A percentile compares a stretch with the other conserved stretches of the same genome.
Conservation (phyloP, 345 rosid genomes). For the Ceriops decandra region DNA sequence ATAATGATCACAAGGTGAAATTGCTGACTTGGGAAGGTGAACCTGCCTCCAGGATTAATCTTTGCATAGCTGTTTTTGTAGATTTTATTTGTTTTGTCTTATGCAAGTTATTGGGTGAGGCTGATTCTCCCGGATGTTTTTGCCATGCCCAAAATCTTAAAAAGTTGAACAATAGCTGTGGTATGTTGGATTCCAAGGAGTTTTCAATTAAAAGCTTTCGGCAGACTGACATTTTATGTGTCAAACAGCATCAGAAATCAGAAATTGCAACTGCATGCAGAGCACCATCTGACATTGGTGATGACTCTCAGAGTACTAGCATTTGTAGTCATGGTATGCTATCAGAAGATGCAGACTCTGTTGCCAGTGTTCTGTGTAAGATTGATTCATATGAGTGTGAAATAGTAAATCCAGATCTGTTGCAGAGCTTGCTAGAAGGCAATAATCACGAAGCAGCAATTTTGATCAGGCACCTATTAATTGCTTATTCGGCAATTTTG, state of each 20-base stretch:
- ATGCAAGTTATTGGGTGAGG: conserved; percentile 35
- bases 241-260: conserved; percentile 14
- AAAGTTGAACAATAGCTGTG: conserved; percentile 11
- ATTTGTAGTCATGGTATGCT: background rate
- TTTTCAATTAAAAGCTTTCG: conserved; percentile 4
- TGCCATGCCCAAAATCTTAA: conserved; percentile 25
- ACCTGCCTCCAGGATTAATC: conserved; percentile 37
- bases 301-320: conserved; percentile 21
- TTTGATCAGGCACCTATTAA: conserved; percentile 65
- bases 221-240: conserved; percentile 7
- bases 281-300: conserved; percentile 17
- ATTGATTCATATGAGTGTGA: conserved; percentile 29
- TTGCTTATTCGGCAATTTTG: conserved; percentile 65
- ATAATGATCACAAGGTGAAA: conserved; percentile 33
- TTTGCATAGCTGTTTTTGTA: conserved; percentile 34
- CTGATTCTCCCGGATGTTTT: conserved; percentile 28
- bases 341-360: conserved; percentile 27
- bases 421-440: conserved; percentile 54
- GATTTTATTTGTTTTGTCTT: conserved; percentile 41
- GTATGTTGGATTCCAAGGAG: conserved; percentile 16
- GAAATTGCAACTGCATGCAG: conserved; percentile 10
- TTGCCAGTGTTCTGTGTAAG: conserved; percentile 30
- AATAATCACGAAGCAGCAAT: conserved; percentile 49
- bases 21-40: conserved; percentile 34
- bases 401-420: conserved; percentile 32